Evolutionary conservation across 2,329 filamentous ascomycete species (phyloP).

Genomic region (Pestalotiopsis sp.): DNA sequence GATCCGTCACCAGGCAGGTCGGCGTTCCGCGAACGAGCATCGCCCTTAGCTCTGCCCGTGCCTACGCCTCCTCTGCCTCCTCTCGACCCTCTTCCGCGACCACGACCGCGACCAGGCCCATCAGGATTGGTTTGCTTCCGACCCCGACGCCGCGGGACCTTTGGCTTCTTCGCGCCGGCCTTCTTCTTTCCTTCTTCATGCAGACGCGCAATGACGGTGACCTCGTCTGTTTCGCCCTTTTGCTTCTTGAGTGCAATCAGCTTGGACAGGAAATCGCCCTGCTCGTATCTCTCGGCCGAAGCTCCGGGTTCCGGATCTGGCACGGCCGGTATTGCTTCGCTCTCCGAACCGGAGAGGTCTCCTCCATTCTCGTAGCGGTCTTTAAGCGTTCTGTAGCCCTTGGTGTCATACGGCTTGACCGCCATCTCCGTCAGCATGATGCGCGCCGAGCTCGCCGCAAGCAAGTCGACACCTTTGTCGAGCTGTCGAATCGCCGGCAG

Average conservation of each 20-base stretch:
- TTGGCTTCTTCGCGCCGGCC: not conserved
- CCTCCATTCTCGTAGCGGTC: not conserved
- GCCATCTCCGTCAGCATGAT: constrained; percentile 69
- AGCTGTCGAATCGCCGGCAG: constrained; percentile 54
- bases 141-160: not conserved
- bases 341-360: constrained; percentile 22
- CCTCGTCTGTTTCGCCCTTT: constrained; percentile 66
- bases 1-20: not conserved
- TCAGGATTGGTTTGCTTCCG: not conserved
- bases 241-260: constrained; percentile 66
- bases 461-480: constrained; percentile 65
- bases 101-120: not conserved
- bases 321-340: constrained; percentile 37
- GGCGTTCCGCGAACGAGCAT: not conserved
- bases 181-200: constrained; percentile 32
- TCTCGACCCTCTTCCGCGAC: not conserved
- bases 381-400: not conserved
- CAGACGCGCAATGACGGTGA: constrained; percentile 60
- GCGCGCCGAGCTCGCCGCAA: constrained; percentile 71
- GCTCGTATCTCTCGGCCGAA: constrained; percentile 43
- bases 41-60: not conserved
- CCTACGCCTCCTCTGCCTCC: not conserved
- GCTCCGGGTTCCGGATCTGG: constrained; percentile 50
- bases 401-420: constrained; percentile 45
- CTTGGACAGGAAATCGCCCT: constrained; percentile 61